Evolutionary conservation across 2,329 filamentous ascomycete species (phyloP).

Genomic region (Fusarium sp.): DNA sequence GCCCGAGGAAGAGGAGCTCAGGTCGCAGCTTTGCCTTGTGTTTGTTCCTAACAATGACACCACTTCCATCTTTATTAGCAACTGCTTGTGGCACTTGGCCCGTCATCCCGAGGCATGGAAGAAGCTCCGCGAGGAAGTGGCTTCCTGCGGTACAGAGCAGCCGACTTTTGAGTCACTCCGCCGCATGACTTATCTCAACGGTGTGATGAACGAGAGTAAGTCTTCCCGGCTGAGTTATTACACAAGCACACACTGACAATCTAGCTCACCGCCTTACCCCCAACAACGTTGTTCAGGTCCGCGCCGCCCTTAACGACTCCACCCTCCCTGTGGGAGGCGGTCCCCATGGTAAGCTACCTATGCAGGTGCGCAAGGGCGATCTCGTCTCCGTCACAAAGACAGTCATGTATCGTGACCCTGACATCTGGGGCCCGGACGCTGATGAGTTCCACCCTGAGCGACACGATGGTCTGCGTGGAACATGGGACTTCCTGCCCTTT

Average conservation of each 20-base stretch:
- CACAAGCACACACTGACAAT: neutral
- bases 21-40: constrained; percentile 14
- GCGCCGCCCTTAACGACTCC: constrained; percentile 8
- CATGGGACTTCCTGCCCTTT: constrained; percentile 1
- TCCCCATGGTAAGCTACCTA: constrained; percentile 2
- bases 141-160: neutral
- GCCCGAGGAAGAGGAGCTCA: constrained; percentile 9
- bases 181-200: neutral
- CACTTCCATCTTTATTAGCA: neutral
- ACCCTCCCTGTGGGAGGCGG: constrained; percentile 7
- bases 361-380: constrained; percentile 9
- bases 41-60: constrained; percentile 17
- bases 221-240: neutral
- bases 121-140: neutral
- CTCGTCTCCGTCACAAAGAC: constrained; percentile 7
- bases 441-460: constrained; percentile 9
- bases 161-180: constrained; percentile 1
- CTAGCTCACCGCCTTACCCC: constrained; percentile 11
- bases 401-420: constrained; percentile 16
- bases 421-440: constrained; percentile 14
- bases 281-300: constrained; percentile 11
- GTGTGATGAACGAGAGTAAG: constrained; percentile 3
- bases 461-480: constrained; percentile 2
- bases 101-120: constrained; percentile 16
- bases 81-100: constrained; percentile 4